Evolutionary conservation across 306 rosid genomes (phyloP), one percentile per base, ranked within the genome.

Genomic region (Hippophae gyantsensis): DNA sequence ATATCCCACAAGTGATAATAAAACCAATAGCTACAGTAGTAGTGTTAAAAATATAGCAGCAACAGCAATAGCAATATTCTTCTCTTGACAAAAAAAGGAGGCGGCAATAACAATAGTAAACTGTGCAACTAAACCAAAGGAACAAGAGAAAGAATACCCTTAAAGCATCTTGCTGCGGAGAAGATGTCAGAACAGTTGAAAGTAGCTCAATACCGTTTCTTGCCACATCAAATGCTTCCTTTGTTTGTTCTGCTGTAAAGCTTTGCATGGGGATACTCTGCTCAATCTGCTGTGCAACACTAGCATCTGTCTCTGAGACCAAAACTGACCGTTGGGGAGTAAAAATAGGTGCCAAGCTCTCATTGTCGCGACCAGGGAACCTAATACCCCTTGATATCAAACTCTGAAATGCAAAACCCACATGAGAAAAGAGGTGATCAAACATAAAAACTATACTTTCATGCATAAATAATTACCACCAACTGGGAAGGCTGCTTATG

Each of bases 301-400:
- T 68, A 42, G 73, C 73, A 61, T 85, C 78, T 0, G 54, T 64
- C 52, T 92, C 98, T 3, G 77, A 48, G 42, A 74, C 90, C 52
- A 78, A 26, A 49, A 74, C 82, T 3, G 97, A 80, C 7, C 78
- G 90, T 45, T 90, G 82, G 26, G 99, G 99, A 54, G 99, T 93
- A 32, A 93, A 86, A 56, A 93, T 86, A 18, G 99, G 99, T 9
- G 95, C 99, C 86, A 93, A 69, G 69, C 97, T 88, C 75, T 93
- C 99, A 60, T 86, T 79, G 82, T 89, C 99, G 42, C 97, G 89
- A 14, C 99, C 95, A 42, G 99, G 99, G 75, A 93, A 93, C 59
- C 90, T 74, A 67, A 93, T 71, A 47, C 99, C 99, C 74, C 99
- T 82, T 52, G 95, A 93, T 76, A 48, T 88, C 74, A 93, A 74